Evolutionary conservation across 106 monocot genomes (phyloP), one percentile per base, ranked within the genome.

Genomic region (Dactylorhiza incarnata): DNA sequence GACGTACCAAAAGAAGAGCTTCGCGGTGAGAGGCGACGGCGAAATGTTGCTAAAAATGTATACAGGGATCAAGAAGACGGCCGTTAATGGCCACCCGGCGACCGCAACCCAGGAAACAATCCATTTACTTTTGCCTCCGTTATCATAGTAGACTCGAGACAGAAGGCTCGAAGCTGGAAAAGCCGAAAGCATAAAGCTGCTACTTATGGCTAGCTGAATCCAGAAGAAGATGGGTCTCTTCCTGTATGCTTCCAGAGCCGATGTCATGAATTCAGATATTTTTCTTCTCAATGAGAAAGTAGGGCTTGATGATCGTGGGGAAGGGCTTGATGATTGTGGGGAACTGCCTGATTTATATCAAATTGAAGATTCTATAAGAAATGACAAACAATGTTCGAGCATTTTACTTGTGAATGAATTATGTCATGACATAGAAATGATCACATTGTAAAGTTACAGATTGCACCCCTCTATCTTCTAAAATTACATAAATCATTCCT

Each of bases 71-170:
- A 99, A 69, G 74, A 86, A 50, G 9, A 91, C 53, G 3, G 82
- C 78, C 44, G 89, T 88, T 26, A 99, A 19, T 4, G 99, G 99
- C 99, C 99, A 99, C 17, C 99, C 99, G 0, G 89, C 89, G n/a
- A 99, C 99, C 3, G 99, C 89, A 3, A 86, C 53, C 89, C 91
- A 94, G 4, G 99, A 99, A 20, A 99, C 71, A 44, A 99, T 88
- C 99, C 99, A 99, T 78, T 99, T 94, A 84, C 99, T 99, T 47
- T 80, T 68, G 11, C 94, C 99, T 14, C 99, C 99, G 61, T 84
- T 67, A 19, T 85, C 73, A 61, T 82, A 99, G 56, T 99, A 99
- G 7, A 89, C 68, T 12, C 99, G 94, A 63, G 99, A 99, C 0
- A 99, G 83, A 5, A 99, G 81, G 74, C 87, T 92, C 23, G 99